These are phyloP conservation scores for Penicillium flavigenum DNA, from an alignment of 495 filamentous ascomycete species.

Conservation along the genomic window DNA sequence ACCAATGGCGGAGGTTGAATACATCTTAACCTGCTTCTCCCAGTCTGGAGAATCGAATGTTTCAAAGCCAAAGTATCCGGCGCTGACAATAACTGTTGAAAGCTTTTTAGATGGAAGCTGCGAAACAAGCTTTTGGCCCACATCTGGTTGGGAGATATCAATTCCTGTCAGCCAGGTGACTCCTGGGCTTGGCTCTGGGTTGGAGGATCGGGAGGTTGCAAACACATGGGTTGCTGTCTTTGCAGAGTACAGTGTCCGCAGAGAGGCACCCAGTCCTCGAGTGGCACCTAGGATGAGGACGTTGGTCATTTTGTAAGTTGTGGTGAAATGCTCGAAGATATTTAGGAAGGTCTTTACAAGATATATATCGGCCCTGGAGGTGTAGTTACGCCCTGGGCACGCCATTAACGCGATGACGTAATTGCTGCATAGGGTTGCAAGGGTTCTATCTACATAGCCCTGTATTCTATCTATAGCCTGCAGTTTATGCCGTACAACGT, in stretches of 20 bases:
- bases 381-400: background rate
- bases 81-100: conserved; percentile 62
- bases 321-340: background rate
- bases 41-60: conserved; percentile 61
- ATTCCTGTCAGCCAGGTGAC: conserved; percentile 53
- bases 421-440: background rate
- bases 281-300: conserved; percentile 68
- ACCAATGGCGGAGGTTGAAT: conserved; percentile 64
- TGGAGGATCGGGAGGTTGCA: conserved; percentile 56
- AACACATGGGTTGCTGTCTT: conserved; percentile 51
- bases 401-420: background rate
- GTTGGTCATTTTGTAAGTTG: conserved; percentile 28
- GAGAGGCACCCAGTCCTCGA: conserved; percentile 62
- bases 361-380: too few relatives aligned
- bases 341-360: background rate
- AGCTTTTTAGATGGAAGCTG: conserved; percentile 48
- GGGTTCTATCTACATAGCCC: background rate
- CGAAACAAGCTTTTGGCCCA: conserved; percentile 50
- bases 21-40: conserved; percentile 67
- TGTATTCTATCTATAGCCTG: background rate
- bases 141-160: conserved; percentile 56
- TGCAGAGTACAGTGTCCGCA: conserved; percentile 57
- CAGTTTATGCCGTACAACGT: background rate
- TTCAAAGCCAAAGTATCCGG: conserved; percentile 68
- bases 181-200: conserved; percentile 33